These are phyloP conservation scores for Stachybotrys echinatus DNA, from an alignment of 2,329 filamentous ascomycete species.

Conservation along the genomic window DNA sequence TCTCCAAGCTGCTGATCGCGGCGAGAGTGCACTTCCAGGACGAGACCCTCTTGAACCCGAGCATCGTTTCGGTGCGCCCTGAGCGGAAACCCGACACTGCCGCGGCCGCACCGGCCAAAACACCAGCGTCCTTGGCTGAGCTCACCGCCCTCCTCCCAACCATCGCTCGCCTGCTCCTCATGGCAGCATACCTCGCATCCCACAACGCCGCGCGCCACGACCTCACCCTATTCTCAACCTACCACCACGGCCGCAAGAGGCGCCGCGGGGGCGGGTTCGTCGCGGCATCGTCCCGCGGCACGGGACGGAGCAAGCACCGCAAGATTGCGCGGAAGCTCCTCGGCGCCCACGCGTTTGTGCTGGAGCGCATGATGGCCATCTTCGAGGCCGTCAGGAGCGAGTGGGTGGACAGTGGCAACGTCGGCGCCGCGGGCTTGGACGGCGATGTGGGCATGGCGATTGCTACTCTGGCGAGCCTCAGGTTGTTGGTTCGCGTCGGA, in stretches of 20 bases:
- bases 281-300: constrained; percentile 15
- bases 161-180: constrained; percentile 66
- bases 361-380: constrained; percentile 76
- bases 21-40: constrained; percentile 66
- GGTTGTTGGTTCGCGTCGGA: constrained; percentile 63
- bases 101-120: constrained; percentile 2
- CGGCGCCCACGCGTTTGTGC: constrained; percentile 69
- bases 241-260: constrained; percentile 48
- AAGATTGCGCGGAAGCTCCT: constrained; percentile 74
- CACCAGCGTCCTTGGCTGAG: constrained; percentile 26
- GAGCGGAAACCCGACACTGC: constrained; percentile 2
- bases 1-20: constrained; percentile 74
- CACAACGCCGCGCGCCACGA: constrained; percentile 75
- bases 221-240: constrained; percentile 68
- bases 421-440: constrained; percentile 33
- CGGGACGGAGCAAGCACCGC: constrained; percentile 47
- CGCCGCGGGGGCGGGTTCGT: constrained; percentile 42
- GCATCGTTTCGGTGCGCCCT: constrained; percentile 40
- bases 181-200: constrained; percentile 75
- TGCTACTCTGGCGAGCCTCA: constrained; percentile 66
- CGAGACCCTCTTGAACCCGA: constrained; percentile 63
- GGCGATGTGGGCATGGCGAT: constrained; percentile 59
- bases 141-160: constrained; percentile 60
- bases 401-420: constrained; percentile 34
- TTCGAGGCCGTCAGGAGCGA: constrained; percentile 60